Evolutionary conservation across 2,329 filamentous ascomycete genomes (phyloP), one percentile per base, ranked within the genome.

Genomic region (Botrytis pseudocinerea): DNA sequence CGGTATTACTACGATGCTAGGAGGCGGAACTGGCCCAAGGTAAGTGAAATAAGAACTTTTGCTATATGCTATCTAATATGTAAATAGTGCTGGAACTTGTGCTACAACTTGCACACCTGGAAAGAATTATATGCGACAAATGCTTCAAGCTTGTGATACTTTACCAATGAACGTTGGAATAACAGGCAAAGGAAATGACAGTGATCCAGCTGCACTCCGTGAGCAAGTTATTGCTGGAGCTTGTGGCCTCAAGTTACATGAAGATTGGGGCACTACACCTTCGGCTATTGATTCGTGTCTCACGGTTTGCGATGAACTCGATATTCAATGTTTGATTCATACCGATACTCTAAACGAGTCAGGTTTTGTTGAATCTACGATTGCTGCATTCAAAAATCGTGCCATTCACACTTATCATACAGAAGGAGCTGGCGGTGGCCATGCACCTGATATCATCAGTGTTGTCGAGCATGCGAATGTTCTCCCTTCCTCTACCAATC

Each of bases 351-450:
- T 98, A 75, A 98, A 98, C 82, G 95, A 98, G 82, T 95, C 93
- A 28, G 95, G 95, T n/a, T 98, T 97, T 80, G 95, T 98, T 69
- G 95, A 98, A 81, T 92, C 93, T 74, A 97, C 95, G 3, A 90
- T 97, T 75, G 88, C 86, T n/a, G 91, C 95, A 4, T 92, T 98
- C 86, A 94, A 93, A 81, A 87, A 90, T 80, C 91, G 95, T 74
- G 93, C 94, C 1, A 97, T 98, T 79, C 95, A 98, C 83, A 97
- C 95, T 1, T 98, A 98, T 83, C 95, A 98, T 83, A 98, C 94
- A 46, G 95, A 98, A 84, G 95, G 95, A 59, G 95, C 95, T 2
- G 95, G 95, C 59, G 95, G 95, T 76, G 95, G 95, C 5, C 95
- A 98, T 82, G 95, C 95, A 1, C 95, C 95, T 0, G 95, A 98